Evolutionary conservation across 306 rosid species (phyloP), one percentile per base, ranked within the genome.

Genomic region (Phaseolus lunatus): DNA sequence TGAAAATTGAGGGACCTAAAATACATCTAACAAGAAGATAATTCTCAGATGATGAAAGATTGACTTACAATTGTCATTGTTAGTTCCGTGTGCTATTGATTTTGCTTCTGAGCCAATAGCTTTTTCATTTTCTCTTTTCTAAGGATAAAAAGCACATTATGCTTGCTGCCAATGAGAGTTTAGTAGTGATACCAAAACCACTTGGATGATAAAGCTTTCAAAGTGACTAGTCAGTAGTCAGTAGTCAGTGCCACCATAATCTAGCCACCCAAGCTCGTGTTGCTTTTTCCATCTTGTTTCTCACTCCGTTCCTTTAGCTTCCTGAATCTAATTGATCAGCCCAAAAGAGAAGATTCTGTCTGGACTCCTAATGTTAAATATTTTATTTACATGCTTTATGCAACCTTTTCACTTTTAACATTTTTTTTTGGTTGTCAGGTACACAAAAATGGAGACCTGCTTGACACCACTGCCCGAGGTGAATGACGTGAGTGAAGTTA

Each of bases 381-480:
- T 10, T 33, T 11, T 73, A 3, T 9, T 41, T 15, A 3, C 16
- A 20, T 9, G 9, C 4, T 24, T 39, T 76, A 41, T 72, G 20
- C 69, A 9, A 22, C 4, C 22, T 18, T 57, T 61, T 64, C 18
- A 64, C 29, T 73, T 56, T 73, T 6, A 75, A 24, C 37, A 13
- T 47, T 49, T 20, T 2, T 5, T 61, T 70, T 33, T 29, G 5
- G 16, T 29, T 65, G 68, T 24, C 68, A 95, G 97, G 98, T 90
- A 91, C 83, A 92, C 97, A 39, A 89, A 88, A 85, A 80, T 92
- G 90, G 96, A 88, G 76, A 83, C 84, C 12, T 96, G 98, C 74
- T 80, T 96, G 81, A 92, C 94, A 63, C 97, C 91, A 81, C 84
- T 92, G 52, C 99, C 98, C 3, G 88, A 81, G 54, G 99, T 89